These are phyloP conservation scores for Tulasnella sp. DNA, from an alignment of 768 basidiomycete genomes.

Conservation along the genomic window DNA sequence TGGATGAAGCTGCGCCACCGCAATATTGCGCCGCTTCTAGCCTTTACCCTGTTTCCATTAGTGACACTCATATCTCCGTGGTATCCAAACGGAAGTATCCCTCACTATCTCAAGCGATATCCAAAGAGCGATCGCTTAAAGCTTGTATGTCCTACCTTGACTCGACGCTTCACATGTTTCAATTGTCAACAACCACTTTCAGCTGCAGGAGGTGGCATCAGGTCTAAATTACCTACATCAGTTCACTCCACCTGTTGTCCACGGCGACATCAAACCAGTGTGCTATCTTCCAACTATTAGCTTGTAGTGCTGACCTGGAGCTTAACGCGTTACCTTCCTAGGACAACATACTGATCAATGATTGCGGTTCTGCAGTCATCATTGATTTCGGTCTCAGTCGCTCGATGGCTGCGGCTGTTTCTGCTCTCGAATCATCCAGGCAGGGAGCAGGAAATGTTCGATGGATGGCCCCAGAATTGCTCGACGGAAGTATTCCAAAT, in stretches of 20 bases:
- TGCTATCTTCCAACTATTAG: background rate
- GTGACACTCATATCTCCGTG: background rate
- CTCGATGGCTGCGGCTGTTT: background rate
- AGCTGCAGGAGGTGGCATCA: slow-evolving; percentile 18
- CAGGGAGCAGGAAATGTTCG: background rate
- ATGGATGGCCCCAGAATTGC: slow-evolving; percentile 4
- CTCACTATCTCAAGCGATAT: background rate
- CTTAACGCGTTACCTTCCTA: background rate
- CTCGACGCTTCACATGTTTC: no score
- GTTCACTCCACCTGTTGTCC: background rate
- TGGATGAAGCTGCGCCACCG: background rate
- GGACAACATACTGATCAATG: slow-evolving; percentile 28
- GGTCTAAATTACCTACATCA: slow-evolving; percentile 7
- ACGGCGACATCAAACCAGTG: slow-evolving; percentile 23
- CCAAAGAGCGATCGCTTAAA: background rate
- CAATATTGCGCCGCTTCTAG: background rate
- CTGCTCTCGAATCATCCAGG: background rate
- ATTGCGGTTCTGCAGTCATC: slow-evolving; percentile 12
- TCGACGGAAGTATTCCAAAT: background rate
- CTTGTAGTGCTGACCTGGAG: background rate
- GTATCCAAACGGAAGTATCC: background rate
- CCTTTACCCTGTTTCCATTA: background rate
- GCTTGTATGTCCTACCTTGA: background rate
- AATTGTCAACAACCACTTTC: background rate
- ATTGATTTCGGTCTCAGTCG: slow-evolving; percentile 32